Percentiles rank a stretch among this genome's conserved stretches.
Conservation (phyloP, 352 stramenopile genomes). For the Globisporangium splendens region DNA sequence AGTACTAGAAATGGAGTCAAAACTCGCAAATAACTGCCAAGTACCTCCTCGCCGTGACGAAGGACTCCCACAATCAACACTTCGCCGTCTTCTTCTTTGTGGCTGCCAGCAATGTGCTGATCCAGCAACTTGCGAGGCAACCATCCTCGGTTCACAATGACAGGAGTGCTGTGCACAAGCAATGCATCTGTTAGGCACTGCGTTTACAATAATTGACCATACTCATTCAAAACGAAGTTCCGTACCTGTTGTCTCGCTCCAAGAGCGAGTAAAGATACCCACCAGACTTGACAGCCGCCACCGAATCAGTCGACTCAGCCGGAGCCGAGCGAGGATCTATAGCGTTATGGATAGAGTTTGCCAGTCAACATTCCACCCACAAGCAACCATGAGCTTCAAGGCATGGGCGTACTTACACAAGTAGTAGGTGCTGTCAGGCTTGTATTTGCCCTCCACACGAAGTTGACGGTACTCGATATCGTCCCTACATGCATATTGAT, state of each 20-base stretch:
- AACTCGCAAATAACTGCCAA: no score
- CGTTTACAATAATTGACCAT: no score
- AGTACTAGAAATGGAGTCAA: no score
- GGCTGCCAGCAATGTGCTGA: conserved; percentile 50
- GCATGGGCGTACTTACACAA: conserved; percentile 39
- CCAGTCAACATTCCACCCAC: not conserved
- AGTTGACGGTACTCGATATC: conserved; percentile 82
- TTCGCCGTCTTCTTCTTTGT: conserved; percentile 51
- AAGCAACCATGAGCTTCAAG: not conserved
- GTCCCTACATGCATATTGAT: conserved; percentile 26
- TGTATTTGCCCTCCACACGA: conserved; percentile 57
- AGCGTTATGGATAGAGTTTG: not conserved
- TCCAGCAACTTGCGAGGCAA: conserved; percentile 75
- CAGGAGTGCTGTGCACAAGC: conserved; percentile 44
- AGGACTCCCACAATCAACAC: conserved; percentile 71
- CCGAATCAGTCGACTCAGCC: conserved; percentile 69
- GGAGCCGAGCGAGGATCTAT: conserved; percentile 79
- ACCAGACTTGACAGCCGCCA: conserved; percentile 75
- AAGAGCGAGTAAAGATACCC: conserved; percentile 86
- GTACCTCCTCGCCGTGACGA: conserved; percentile 74
- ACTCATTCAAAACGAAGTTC: not conserved
- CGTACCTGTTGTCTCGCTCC: conserved; percentile 61
- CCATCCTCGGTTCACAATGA: conserved; percentile 86
- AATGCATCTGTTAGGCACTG: no score
- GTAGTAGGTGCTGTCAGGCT: conserved; percentile 75